Evolutionary conservation across 305 asterid species (phyloP), one percentile per base, ranked within the genome.

Genomic region (Solanum hybrid): DNA sequence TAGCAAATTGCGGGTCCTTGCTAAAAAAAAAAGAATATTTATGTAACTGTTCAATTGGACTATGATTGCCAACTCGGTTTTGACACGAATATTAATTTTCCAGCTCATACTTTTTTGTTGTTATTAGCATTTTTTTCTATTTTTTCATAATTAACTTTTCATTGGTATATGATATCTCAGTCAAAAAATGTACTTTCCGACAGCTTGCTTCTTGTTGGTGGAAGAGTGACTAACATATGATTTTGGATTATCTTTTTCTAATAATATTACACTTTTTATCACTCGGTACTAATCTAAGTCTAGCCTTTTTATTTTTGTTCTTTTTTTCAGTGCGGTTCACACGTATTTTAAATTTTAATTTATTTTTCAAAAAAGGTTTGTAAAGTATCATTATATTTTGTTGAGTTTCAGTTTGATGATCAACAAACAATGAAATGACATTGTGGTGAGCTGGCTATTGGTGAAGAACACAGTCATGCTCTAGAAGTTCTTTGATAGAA

Each of bases 11-110:
- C 1, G 34, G 20, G 6, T 71, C 13, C 8, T 24, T 2, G 0
- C 7, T 5, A 33, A 33, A 33, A 69, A 69, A 10, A 11, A 69
- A 2, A 11, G 3, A 5, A 11, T 10, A 69, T 4, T 10, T 2
- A 71, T 3, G 34, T 71, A 26, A 71, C 42, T n/a, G 20, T 87
- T 83, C 36, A 61, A 26, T 36, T 8, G 24, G 34, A 71, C 57
- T 77, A 89, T 89, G 51, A 79, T 79, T 79, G 42, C 29, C 90
- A 37, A 89, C 88, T 86, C 40, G 86, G 4, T 73, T 89, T 91
- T 24, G 8, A 76, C 71, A 40, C 20, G 16, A 34, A n/a, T n/a
- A 34, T 6, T 29, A 46, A 46, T 84, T 84, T 84, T 83, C 87
- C 87, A 83, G 87, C 74, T 83, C 87, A 9, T 28, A 28, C 28